These are phyloP conservation scores for Xylariaceae sp. DNA, from an alignment of 2,329 filamentous ascomycete genomes.

Conservation along the genomic window DNA sequence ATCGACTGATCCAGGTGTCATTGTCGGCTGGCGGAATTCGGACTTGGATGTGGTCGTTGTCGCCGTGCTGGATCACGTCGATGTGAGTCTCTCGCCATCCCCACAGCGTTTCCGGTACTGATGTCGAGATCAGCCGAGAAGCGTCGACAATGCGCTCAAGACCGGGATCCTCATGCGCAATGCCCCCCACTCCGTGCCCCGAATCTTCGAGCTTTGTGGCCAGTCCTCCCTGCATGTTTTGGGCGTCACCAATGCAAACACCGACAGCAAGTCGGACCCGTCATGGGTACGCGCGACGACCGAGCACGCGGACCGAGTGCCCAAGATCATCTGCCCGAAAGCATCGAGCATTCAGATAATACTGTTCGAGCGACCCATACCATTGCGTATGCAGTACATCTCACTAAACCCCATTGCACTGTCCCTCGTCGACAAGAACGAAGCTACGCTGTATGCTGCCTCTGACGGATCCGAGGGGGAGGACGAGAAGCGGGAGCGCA, in stretches of 20 bases:
- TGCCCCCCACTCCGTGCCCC: constrained; percentile 68
- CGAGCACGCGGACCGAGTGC: constrained; percentile 46
- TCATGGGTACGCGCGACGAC: constrained; percentile 60
- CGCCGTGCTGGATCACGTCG: constrained; percentile 80
- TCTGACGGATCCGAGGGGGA: constrained; percentile 57
- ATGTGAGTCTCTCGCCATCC: constrained; percentile 48
- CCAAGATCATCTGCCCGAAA: constrained; percentile 64
- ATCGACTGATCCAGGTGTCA: constrained; percentile 68
- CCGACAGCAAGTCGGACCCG: constrained; percentile 50
- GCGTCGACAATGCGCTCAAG: constrained; percentile 81
- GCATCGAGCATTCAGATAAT: constrained; percentile 77
- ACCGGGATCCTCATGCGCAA: constrained; percentile 77
- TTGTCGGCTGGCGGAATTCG: constrained; percentile 95
- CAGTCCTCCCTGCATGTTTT: constrained; percentile 77
- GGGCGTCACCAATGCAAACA: constrained; percentile 64
- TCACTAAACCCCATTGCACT: constrained; percentile 84
- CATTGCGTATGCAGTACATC: constrained; percentile 90
- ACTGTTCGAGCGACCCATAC: constrained; percentile 78
- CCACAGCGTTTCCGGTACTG: constrained; percentile 15
- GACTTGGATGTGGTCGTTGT: constrained; percentile 85
- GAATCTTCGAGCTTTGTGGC: constrained; percentile 80
- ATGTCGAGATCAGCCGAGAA: constrained; percentile 49
- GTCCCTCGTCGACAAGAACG: constrained; percentile 67
- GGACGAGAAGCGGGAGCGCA: constrained; percentile 58
- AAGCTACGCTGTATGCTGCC: constrained; percentile 25